Evolutionary conservation across 2,329 filamentous ascomycete species (phyloP), one percentile per base, ranked within the genome.

Genomic region (Beauveria sp.): DNA sequence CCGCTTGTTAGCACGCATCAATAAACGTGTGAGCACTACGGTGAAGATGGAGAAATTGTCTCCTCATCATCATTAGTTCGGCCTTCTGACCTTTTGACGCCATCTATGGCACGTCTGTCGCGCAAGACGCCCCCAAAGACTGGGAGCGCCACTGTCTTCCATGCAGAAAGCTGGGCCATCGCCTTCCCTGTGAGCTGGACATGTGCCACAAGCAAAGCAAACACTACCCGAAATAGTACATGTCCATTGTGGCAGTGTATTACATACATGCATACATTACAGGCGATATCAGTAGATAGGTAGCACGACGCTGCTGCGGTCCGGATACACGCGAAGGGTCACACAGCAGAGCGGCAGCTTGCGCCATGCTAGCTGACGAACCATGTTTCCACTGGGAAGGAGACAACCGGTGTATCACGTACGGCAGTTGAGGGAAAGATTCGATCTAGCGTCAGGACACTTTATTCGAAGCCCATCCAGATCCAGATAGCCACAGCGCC

Each of bases 401-500:
- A 41, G 41, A n/a, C 20, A 20, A 20, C 18, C 30, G 20, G 20
- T 14, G 9, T 37, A 34, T 47, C 43, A 8, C 22, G 6, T n/a
- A 16, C 28, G 44, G 55, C 44, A 57, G 20, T 41, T 50, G 37
- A n/a, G n/a, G 16, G 16, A 28, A 34, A 30, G 10, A 12, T 24
- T 34, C 5, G 34, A 16, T 9, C 22, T 55, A 16, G 18, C 2
- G 22, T 28, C 44, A 40, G 9, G 37, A 20, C 8, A 20, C 37
- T 28, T 26, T 12, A 1, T 46, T 18, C 9, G 40, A 18, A 28
- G 37, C 20, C 57, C 28, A 60, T 12, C 34, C 40, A 3, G 41
- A 18, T 43, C 57, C 40, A 5, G 57, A 52, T 1, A 60, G 50
- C 57, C 50, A 60, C n/a, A 28, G 26, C 18, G 57, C 57, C 57